Percentiles rank a stretch among this genome's conserved stretches.
Conservation (phyloP, 176 grass and related monocot species). For the Themeda triandra region DNA sequence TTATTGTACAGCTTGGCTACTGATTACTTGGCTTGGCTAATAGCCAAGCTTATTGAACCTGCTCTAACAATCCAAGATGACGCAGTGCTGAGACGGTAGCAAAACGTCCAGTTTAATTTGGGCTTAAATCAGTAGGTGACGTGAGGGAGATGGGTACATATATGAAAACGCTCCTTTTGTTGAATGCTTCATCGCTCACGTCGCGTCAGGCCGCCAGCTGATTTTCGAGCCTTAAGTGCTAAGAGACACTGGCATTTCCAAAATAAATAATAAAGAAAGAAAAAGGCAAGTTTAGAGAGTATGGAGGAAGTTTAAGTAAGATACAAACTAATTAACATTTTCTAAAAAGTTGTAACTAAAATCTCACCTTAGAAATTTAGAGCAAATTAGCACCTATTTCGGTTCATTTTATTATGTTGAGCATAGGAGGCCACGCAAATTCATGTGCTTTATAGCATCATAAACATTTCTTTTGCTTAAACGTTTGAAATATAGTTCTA, state of each 20-base stretch:
- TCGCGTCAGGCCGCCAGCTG: neutral
- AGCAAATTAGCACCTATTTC: neutral
- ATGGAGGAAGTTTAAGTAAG: neutral
- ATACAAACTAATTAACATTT: neutral
- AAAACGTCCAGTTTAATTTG: neutral
- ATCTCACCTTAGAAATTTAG: neutral
- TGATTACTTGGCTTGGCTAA: no score
- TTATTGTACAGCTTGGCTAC: no score
- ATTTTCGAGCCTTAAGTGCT: neutral
- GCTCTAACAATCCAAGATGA: neutral
- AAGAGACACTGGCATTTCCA: neutral
- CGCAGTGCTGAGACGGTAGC: neutral
- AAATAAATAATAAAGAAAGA: neutral
- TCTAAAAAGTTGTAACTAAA: neutral
- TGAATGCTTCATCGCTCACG: neutral
- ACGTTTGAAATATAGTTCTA: no score
- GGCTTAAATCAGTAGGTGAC: neutral
- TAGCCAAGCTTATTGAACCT: no score
- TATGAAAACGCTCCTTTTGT: neutral
- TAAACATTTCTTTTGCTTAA: no score
- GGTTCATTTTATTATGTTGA: neutral
- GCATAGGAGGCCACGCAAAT: neutral
- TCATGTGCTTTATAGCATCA: neutral
- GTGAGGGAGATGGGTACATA: neutral
- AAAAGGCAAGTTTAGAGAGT: neutral